These are phyloP conservation scores for Fusarium begoniae DNA, from an alignment of 2,329 filamentous ascomycete species.

Conservation along the genomic window DNA sequence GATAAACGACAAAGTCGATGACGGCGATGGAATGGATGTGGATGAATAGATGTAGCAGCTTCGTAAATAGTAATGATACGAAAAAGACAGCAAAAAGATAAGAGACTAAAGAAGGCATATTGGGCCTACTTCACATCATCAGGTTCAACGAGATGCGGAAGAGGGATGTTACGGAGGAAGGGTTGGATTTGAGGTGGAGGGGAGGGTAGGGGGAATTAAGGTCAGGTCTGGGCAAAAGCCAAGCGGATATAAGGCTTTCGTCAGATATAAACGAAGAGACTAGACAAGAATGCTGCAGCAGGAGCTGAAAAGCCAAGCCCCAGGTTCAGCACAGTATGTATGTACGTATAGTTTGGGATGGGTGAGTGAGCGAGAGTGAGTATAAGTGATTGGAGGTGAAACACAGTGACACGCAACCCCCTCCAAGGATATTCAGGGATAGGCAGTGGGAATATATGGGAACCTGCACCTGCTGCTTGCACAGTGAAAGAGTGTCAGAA, in stretches of 20 bases:
- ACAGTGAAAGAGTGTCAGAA: neutral
- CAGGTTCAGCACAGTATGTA: slow-evolving; percentile 10
- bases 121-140: slow-evolving; percentile 35
- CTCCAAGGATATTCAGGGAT: slow-evolving; percentile 11
- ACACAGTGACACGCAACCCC: slow-evolving; percentile 33
- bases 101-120: slow-evolving; percentile 37
- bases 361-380: neutral
- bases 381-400: slow-evolving; percentile 26
- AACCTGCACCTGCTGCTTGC: neutral
- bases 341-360: neutral
- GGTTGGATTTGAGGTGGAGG: slow-evolving; percentile 6
- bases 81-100: slow-evolving; percentile 43
- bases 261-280: slow-evolving; percentile 6
- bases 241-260: slow-evolving; percentile 33
- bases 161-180: neutral
- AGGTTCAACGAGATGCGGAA: neutral
- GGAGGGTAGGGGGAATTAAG: slow-evolving; percentile 2
- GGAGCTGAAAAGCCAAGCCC: slow-evolving; percentile 20
- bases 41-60: slow-evolving; percentile 41
- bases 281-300: neutral
- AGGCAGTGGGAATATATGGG: neutral
- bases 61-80: slow-evolving; percentile 41
- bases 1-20: slow-evolving; percentile 41
- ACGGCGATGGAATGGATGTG: slow-evolving; percentile 38
- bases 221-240: slow-evolving; percentile 34